Evolutionary conservation across 345 rosid species (phyloP), one percentile per base, ranked within the genome.

Genomic region (Murraya paniculata): DNA sequence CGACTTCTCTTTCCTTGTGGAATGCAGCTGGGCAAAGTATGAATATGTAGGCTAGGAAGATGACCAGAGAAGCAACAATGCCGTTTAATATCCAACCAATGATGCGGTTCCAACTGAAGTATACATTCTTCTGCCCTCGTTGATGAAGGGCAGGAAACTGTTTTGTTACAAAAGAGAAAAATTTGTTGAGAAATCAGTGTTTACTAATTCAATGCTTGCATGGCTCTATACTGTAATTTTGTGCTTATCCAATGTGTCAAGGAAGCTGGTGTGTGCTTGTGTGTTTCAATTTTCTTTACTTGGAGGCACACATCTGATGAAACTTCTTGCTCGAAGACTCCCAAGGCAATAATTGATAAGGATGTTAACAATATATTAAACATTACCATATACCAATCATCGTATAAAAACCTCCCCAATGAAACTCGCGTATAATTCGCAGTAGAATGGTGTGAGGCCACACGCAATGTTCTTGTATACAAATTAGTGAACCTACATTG

Each of bases 381-480:
- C 85, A 88, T 76, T 67, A 84, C 78, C 90, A 92, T 87, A 70
- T 87, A 94, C 89, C 90, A 85, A 74, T 91, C 93, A 5, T 92
- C 89, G 72, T 91, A 92, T n/a, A 94, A 94, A 65, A 27, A 84
- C 81, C 64, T 91, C 89, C 27, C 94, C 97, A 0, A 93, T 90
- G 78, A 94, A 94, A 24, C 82, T 86, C 7, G 97, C 90, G 80
- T 82, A 91, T 45, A 85, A 41, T 81, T 92, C 94, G 41, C 82
- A 91, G 91, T 82, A 92, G 94, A 94, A 92, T 45, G 91, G 84
- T 55, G 94, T 94, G 78, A 92, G 88, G 71, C 94, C 93, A n/a
- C 92, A 89, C 5, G 92, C 84, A 69, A 94, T 84, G 79, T 94
- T 94, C 88, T 92, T 94, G 96, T 91, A 92, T 66, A 89, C 87